Percentiles rank a stretch among this genome's conserved stretches.
Conservation (phyloP, 352 stramenopile genomes). For the Stramenopiles sp. region DNA sequence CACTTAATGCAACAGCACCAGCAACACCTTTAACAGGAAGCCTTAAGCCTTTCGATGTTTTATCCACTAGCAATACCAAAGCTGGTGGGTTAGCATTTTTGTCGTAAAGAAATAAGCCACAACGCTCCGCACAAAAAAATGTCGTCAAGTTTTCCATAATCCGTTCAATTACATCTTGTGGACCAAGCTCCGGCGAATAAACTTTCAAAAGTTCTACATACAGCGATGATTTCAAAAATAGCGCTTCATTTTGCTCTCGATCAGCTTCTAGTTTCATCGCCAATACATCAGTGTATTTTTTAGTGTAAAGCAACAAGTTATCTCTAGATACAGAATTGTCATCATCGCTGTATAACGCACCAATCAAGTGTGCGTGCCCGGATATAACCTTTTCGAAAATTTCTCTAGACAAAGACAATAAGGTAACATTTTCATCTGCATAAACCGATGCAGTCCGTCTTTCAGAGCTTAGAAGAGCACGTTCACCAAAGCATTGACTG, state of each 20-base stretch:
- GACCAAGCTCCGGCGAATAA: background rate
- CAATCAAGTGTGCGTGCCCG: background rate
- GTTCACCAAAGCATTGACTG: background rate
- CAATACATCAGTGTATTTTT: background rate
- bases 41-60: background rate
- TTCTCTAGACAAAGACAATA: background rate
- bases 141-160: background rate
- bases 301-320: background rate
- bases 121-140: background rate
- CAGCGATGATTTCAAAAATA: background rate
- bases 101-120: background rate
- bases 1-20: background rate
- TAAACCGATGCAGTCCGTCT: background rate
- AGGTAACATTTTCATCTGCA: background rate
- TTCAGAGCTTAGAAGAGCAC: background rate
- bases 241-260: background rate
- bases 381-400: background rate
- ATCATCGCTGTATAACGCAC: background rate
- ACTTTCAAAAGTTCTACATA: background rate
- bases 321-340: background rate
- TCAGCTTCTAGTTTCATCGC: background rate
- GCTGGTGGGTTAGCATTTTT: background rate
- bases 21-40: background rate
- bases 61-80: background rate
- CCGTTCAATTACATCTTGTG: background rate